Base-by-base conservation (phyloP, 257 asterid genomes). In the Solanum piurae region DNA sequence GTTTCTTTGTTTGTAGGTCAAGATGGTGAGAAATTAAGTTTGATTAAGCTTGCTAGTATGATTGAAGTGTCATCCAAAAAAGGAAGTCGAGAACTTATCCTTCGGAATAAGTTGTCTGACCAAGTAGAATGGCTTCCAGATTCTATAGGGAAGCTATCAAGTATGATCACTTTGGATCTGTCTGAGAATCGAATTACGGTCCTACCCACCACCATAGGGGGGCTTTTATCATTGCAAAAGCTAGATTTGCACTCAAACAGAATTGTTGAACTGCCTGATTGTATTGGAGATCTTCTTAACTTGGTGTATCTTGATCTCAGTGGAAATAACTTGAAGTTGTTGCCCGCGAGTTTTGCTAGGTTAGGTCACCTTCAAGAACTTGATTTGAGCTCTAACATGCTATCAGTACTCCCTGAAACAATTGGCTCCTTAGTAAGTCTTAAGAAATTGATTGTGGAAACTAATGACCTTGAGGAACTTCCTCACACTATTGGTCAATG, bases 71-170 rank as follows among this genome's bases (percentile, higher is more conserved):
- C 96, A 21, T 94, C 97, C 2, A 96, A 95, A 94, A 96, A 93
- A 89, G 98, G 95, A 87, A 94, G 92, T 55, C 86, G 75, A 82
- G 94, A 95, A 83, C 93, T 96, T 36, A 90, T 68, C 64, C 96
- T 96, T 40, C 90, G 83, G 74, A 94, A 91, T 34, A 95, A 89
- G 86, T 91, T 96, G 90, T 88, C 93, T 11, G 99, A 96, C 31
- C 99, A 95, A 77, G 88, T 95, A 14, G 98, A 95, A 49, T 96
- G 99, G 99, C 94, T 96, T 89, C 99, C 99, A 21, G 99, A 96
- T 94, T 95, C 98, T 9, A 89, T 96, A 66, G 96, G 99, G 90
- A 96, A 96, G 91, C 94, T 96, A 25, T 90, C 96, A 12, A 90
- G 92, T 87, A 91, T 95, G 93, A 90, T 90, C 86, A 88, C 93